A percentile compares a stretch with the other conserved stretches of the same genome.
Evolutionary conservation across 768 basidiomycete genomes (phyloP).

Genomic region (Imleria badia): DNA sequence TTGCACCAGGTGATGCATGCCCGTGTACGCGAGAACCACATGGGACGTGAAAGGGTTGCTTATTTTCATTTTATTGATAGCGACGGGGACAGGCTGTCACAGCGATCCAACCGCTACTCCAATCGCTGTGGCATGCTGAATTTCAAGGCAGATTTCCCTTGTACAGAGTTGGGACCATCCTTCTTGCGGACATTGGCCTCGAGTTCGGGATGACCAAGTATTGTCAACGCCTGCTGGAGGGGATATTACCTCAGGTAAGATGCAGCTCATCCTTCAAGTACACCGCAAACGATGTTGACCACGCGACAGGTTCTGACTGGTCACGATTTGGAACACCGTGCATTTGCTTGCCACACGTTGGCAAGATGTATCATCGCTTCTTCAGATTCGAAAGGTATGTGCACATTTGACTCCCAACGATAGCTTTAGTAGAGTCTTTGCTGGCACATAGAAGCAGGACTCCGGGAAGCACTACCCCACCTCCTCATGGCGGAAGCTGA

Average conservation of each 20-base stretch:
- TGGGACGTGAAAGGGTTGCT: constrained; percentile 13
- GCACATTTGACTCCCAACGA: not conserved
- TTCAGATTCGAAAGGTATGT: constrained; percentile 46
- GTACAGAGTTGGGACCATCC: constrained; percentile 66
- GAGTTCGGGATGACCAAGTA: constrained; percentile 75
- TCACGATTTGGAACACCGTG: constrained; percentile 73
- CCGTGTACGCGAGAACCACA: constrained; percentile 32
- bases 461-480: constrained; percentile 60
- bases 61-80: constrained; percentile 37
- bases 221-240: constrained; percentile 64
- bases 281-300: not conserved
- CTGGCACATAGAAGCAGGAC: constrained; percentile 29
- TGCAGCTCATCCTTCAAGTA: constrained; percentile 6
- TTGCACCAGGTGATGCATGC: constrained; percentile 43
- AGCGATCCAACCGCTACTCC: constrained; percentile 65
- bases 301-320: constrained; percentile 62
- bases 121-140: constrained; percentile 77
- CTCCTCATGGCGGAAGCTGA: constrained; percentile 66
- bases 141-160: constrained; percentile 66
- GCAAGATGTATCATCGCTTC: constrained; percentile 74
- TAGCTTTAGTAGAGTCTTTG: constrained; percentile 14
- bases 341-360: constrained; percentile 68
- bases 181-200: constrained; percentile 76
- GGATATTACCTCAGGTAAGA: constrained; percentile 77
- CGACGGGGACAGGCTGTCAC: constrained; percentile 60